Conservation (phyloP, 2,329 filamentous ascomycete species). For the Escovopsis sp. region DNA sequence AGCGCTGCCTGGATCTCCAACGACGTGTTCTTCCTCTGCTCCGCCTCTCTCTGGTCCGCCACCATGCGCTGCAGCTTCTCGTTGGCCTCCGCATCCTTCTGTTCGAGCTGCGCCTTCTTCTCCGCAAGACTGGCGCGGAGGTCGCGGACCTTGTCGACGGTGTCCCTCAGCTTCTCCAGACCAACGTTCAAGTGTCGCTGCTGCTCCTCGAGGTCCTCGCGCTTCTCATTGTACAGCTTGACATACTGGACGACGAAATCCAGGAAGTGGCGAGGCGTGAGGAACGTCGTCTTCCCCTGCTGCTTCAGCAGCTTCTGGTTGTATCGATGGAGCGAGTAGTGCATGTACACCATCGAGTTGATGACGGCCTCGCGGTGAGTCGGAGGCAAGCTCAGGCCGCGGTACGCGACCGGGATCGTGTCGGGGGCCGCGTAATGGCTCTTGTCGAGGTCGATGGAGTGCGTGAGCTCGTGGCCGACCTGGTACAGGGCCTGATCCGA, state of each 20-base stretch:
- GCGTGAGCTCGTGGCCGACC: conserved; percentile 87
- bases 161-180: conserved; percentile 92
- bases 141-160: conserved; percentile 92
- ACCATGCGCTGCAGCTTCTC: conserved; percentile 97
- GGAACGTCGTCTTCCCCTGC: conserved; percentile 81
- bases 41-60: conserved; percentile 85
- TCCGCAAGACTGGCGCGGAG: conserved; percentile 79
- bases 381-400: conserved; percentile 68
- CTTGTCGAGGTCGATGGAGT: conserved; percentile 89
- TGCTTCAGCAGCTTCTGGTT: conserved; percentile 81
- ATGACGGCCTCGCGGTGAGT: conserved; percentile 84
- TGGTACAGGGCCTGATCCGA: conserved; percentile 98
- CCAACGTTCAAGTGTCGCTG: conserved; percentile 96
- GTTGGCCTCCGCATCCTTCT: conserved; percentile 89
- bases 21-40: conserved; percentile 77
- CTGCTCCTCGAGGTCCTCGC: conserved; percentile 95
- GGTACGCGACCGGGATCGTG: conserved; percentile 84
- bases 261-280: conserved; percentile 92
- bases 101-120: conserved; percentile 86
- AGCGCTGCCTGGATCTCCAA: conserved; percentile 78
- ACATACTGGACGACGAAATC: conserved; percentile 98
- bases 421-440: conserved; percentile 76
- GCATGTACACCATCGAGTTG: conserved; percentile 98
- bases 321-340: conserved; percentile 85
- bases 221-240: conserved; percentile 93